Evolutionary conservation across 345 rosid genomes (phyloP), one percentile per base, ranked within the genome.

Genomic region (Bruguiera gymnorhiza): DNA sequence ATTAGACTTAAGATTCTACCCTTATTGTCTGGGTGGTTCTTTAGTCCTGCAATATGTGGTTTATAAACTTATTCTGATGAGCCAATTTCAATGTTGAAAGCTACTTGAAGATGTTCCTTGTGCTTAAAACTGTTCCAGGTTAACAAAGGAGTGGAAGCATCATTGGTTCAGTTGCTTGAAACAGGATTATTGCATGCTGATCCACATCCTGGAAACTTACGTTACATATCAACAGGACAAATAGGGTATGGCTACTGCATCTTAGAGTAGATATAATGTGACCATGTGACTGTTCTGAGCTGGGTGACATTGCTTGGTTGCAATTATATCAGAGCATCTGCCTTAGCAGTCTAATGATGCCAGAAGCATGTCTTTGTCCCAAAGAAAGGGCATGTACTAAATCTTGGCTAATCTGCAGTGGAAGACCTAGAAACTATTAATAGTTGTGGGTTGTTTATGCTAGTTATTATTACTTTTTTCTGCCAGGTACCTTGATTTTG

Each of bases 101-200:
- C 27, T 16, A n/a, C 5, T 2, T n/a, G 8, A 65, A 54, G 68
- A 66, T 52, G 8, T 68, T 54, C 58, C 58, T 43, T 64, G 16
- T 81, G 36, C 61, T 67, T 55, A 8, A 27, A 24, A 65, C 23
- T 76, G 13, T 73, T 77, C 67, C 75, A 93, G 98, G 97, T 93
- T 66, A 86, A 73, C 76, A 93, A 91, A 83, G 98, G 98, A 61
- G 89, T 91, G 76, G 93, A 93, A 77, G 87, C 97, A 79, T 76
- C 97, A 13, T 88, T 93, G n/a, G 86, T 89, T 72, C 98, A 93
- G 76, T 96, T 93, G 71, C 96, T 93, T 65, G 98, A 89, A 75
- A 91, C 97, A 68, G 98, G 98, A 60, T 74, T 93, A 65, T 78
- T 93, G 84, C 98, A 93, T 87, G 98, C 97, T 68, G 98, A 93